Evolutionary conservation across 306 rosid genomes (phyloP), one percentile per base, ranked within the genome.

Genomic region (Pyrus pyrifolia): DNA sequence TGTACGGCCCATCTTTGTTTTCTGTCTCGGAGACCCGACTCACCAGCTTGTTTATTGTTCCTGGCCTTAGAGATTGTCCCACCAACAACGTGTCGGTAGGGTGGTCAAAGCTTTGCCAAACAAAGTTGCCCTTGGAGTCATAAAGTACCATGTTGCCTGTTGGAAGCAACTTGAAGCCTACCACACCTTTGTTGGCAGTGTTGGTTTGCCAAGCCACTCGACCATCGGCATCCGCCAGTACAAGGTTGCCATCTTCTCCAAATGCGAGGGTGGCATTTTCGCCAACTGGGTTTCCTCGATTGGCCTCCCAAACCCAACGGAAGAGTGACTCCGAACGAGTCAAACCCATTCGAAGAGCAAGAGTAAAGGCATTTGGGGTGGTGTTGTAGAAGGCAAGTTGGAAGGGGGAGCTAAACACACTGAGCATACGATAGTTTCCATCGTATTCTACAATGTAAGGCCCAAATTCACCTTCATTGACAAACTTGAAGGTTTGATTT

Each of bases 281-380:
- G 6, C 84, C 76, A 45, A 45, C 52, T 4, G 52, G 52, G 52
- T 4, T 13, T 45, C 52, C 52, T 45, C 18, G 17, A 14, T 92
- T 92, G 40, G 96, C 96, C 63, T 90, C 96, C 96, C 97, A 92
- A 0, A 88, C 97, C 96, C 97, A 92, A 0, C 87, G 83, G 81
- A 67, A 2, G 87, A 82, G 18, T 13, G 52, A 45, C 59, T 92
- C 97, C 0, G 92, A 83, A 6, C 89, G 91, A 3, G 21, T 66
- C 13, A 80, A 81, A 0, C 87, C 93, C 81, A 90, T 83, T 0
- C 96, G 89, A 0, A 87, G 80, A 5, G 97, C 92, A 4, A 93
- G 87, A 12, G 92, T 88, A 86, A 38, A 90, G 49, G 89, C 85
- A 22, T 90, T 87, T 3, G 93, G 90, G 5, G 93, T 93, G 9